Conservation (phyloP, 306 rosid species). For the Cicer judaicum region DNA sequence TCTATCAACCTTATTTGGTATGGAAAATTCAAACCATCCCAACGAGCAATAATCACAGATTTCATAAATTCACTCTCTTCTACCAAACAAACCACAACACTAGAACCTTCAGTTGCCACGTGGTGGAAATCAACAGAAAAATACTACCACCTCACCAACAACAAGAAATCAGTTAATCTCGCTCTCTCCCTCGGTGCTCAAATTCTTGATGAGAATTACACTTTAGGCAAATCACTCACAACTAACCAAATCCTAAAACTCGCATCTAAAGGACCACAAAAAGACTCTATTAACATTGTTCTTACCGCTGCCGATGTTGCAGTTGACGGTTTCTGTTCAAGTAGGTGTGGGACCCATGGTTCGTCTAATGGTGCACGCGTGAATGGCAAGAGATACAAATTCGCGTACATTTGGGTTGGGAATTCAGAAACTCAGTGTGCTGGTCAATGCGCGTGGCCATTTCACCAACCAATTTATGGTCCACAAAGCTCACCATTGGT, state of each 20-base stretch:
- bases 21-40: slow-evolving; percentile 58
- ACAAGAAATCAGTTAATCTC: slow-evolving; percentile 34
- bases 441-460: slow-evolving; percentile 57
- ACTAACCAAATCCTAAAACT: slow-evolving; percentile 45
- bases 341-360: slow-evolving; percentile 63
- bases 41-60: slow-evolving; percentile 53
- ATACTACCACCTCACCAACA: slow-evolving; percentile 45
- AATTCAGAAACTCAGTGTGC: slow-evolving; percentile 74
- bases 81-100: slow-evolving; percentile 1
- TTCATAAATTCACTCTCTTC: slow-evolving; percentile 51
- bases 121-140: slow-evolving; percentile 61
- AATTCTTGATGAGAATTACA: slow-evolving; percentile 51
- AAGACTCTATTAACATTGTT: slow-evolving; percentile 58
- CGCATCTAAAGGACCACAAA: slow-evolving; percentile 55
- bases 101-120: slow-evolving; percentile 56
- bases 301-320: slow-evolving; percentile 59
- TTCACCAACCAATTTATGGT: slow-evolving; percentile 80
- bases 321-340: slow-evolving; percentile 61
- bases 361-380: slow-evolving; percentile 42
- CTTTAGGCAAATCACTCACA: slow-evolving; percentile 61
- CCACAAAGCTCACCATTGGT: slow-evolving; percentile 62
- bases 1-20: slow-evolving; percentile 56
- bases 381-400: slow-evolving; percentile 47
- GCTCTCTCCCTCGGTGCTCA: slow-evolving; percentile 46
- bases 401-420: slow-evolving; percentile 71